Percentiles rank a stretch among this genome's conserved stretches.
These are phyloP conservation scores for Zygoascus sp. DNA, from an alignment of 1,139 yeast species.

Conservation along the genomic window DNA sequence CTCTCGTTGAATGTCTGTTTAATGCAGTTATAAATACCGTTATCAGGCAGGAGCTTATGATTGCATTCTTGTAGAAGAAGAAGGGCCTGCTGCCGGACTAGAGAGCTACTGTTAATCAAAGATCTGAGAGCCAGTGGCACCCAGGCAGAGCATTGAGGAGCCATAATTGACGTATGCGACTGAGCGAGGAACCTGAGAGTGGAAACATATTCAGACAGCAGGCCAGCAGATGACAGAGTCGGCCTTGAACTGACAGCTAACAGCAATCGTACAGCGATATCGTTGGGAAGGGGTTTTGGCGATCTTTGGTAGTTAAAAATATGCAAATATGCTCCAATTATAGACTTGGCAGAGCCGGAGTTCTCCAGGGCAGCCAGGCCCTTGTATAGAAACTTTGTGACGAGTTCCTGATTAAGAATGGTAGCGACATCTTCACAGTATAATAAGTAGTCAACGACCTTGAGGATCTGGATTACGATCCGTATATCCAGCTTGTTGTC, in stretches of 20 bases:
- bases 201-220: constrained; percentile 25
- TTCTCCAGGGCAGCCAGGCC: constrained; percentile 24
- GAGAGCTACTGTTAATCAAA: constrained; percentile 20
- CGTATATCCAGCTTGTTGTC: constrained; percentile 20
- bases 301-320: constrained; percentile 26
- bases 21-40: constrained; percentile 17
- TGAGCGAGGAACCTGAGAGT: constrained; percentile 20
- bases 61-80: constrained; percentile 23
- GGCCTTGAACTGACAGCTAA: constrained; percentile 21
- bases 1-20: constrained; percentile 18
- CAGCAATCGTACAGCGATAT: constrained; percentile 22
- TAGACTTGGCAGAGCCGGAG: constrained; percentile 21
- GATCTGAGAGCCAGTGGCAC: constrained; percentile 23
- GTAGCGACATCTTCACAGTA: constrained; percentile 24
- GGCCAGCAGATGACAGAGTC: constrained; percentile 23
- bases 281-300: constrained; percentile 22
- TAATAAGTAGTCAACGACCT: constrained; percentile 26
- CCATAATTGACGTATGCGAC: constrained; percentile 19
- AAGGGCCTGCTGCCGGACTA: constrained; percentile 24
- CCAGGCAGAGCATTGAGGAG: constrained; percentile 24
- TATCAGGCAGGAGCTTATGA: constrained; percentile 18
- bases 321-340: constrained; percentile 28
- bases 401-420: constrained; percentile 21
- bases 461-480: constrained; percentile 23
- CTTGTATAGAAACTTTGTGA: constrained; percentile 24